Conservation (phyloP, 495 filamentous ascomycete genomes). For the Amniculicola lignicola region DNA sequence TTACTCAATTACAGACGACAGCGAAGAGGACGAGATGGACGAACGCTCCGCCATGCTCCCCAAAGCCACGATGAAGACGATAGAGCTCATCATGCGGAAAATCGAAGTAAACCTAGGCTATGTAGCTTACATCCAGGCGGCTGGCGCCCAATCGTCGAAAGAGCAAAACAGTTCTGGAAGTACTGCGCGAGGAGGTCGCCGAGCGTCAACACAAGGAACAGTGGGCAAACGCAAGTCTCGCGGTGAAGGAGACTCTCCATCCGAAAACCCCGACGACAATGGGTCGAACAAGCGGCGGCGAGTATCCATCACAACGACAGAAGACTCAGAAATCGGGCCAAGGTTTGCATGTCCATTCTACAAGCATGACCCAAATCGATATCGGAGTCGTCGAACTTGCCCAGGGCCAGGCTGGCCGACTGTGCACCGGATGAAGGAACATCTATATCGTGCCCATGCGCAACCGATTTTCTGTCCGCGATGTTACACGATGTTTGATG, state of each 20-base stretch:
- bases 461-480: constrained; percentile 21
- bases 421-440: constrained; percentile 27
- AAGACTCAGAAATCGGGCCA: constrained; percentile 21
- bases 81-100: constrained; percentile 24
- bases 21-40: constrained; percentile 9
- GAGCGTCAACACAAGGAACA: constrained; percentile 7
- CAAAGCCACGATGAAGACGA: constrained; percentile 17
- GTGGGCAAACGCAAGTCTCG: constrained; percentile 17
- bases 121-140: constrained; percentile 20
- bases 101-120: constrained; percentile 24
- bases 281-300: constrained; percentile 17
- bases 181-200: constrained; percentile 2
- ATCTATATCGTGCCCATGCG: constrained; percentile 22
- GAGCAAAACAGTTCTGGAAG: neutral
- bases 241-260: neutral
- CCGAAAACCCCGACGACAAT: constrained; percentile 14
- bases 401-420: constrained; percentile 25
- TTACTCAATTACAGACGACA: constrained; percentile 18
- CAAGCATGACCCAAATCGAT: constrained; percentile 25
- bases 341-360: constrained; percentile 26
- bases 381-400: constrained; percentile 20
- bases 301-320: constrained; percentile 18
- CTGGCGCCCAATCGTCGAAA: constrained; percentile 14
- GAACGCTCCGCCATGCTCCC: neutral
- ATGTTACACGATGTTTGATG: constrained; percentile 21